phyloP scores from a whole-genome alignment of 306 rosid species.

The Abrus pulchellus region DNA sequence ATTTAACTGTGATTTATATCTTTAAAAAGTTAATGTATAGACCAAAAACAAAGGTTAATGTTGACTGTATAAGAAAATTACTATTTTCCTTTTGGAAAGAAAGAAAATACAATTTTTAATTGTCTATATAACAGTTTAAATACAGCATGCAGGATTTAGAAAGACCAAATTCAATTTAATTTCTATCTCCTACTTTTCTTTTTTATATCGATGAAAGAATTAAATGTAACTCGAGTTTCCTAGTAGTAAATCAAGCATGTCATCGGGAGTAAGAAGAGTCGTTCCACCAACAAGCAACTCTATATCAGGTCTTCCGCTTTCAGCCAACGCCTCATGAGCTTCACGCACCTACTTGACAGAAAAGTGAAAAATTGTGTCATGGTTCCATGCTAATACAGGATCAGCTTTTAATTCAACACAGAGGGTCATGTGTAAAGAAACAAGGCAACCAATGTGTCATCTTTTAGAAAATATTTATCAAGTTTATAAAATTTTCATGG shows the following conservation, averaged over 20 bases:
- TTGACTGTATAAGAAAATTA: background rate
- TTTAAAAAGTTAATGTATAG: background rate
- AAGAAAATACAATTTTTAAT: constrained; percentile 29
- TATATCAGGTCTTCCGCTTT: constrained; percentile 85
- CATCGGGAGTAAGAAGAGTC: constrained; percentile 76
- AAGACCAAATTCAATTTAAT: constrained; percentile 40
- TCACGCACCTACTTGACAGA: constrained; percentile 71
- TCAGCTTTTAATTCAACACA: constrained; percentile 7
- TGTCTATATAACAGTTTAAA: constrained; percentile 29
- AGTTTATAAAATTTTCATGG: constrained; percentile 9
- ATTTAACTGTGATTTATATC: constrained; percentile 23
- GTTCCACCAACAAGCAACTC: constrained; percentile 94
- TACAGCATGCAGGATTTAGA: constrained; percentile 37
- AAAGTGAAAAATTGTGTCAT: constrained; percentile 38
- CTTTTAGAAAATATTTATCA: constrained; percentile 2
- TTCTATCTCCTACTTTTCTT: constrained; percentile 15
- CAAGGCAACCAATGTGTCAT: background rate
- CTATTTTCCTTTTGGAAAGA: constrained; percentile 22
- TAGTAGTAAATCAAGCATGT: constrained; percentile 76
- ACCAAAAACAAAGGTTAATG: background rate
- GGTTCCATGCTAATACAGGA: constrained; percentile 19
- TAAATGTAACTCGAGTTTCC: constrained; percentile 71
- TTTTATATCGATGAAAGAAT: constrained; percentile 34
- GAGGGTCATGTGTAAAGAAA: background rate
- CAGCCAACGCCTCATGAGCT: constrained; percentile 86